Percentiles rank a stretch among this genome's conserved stretches.
Conservation (phyloP, 805 yeast genomes). For the Crinitomyces ghanaensis region DNA sequence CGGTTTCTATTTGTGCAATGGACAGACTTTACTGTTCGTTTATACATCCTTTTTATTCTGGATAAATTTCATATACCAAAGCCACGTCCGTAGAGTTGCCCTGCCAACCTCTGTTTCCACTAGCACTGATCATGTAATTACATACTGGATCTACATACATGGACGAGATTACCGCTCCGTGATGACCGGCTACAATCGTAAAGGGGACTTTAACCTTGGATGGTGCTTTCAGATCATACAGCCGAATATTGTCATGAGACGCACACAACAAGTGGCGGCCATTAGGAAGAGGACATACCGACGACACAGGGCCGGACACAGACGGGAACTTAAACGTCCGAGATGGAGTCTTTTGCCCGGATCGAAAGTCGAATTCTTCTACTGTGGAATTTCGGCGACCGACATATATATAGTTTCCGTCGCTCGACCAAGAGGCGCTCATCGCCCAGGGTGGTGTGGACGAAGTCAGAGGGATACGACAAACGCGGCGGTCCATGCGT, state of each 20-base stretch:
- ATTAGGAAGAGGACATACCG: slow-evolving; percentile 71
- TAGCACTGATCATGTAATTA: slow-evolving; percentile 76
- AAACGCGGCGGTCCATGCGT: slow-evolving; percentile 35
- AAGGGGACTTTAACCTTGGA: slow-evolving; percentile 45
- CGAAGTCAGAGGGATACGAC: slow-evolving; percentile 42
- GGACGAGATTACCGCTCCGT: slow-evolving; percentile 77
- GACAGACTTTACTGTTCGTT: too few relatives aligned
- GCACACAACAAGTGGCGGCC: slow-evolving; percentile 74
- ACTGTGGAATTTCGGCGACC: slow-evolving; percentile 87
- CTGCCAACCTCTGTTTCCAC: slow-evolving; percentile 95
- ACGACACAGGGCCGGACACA: slow-evolving; percentile 84
- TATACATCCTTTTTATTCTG: too few relatives aligned
- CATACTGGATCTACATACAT: slow-evolving; percentile 79
- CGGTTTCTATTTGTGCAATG: too few relatives aligned
- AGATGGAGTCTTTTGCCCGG: slow-evolving; percentile 34
- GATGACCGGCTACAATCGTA: slow-evolving; percentile 90
- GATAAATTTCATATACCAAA: slow-evolving; percentile 58
- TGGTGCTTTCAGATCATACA: slow-evolving; percentile 58
- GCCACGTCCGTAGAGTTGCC: slow-evolving; percentile 72
- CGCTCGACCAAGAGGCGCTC: slow-evolving; percentile 70
- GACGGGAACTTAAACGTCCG: slow-evolving; percentile 64
- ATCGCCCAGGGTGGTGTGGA: slow-evolving; percentile 91
- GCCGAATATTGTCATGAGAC: slow-evolving; percentile 76
- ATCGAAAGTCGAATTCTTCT: slow-evolving; percentile 37
- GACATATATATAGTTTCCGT: slow-evolving; percentile 67